A percentile compares a stretch with the other conserved stretches of the same genome.
phyloP scores from a whole-genome alignment of 2,329 filamentous ascomycete genomes.

The Cyphellophora attinorum region DNA sequence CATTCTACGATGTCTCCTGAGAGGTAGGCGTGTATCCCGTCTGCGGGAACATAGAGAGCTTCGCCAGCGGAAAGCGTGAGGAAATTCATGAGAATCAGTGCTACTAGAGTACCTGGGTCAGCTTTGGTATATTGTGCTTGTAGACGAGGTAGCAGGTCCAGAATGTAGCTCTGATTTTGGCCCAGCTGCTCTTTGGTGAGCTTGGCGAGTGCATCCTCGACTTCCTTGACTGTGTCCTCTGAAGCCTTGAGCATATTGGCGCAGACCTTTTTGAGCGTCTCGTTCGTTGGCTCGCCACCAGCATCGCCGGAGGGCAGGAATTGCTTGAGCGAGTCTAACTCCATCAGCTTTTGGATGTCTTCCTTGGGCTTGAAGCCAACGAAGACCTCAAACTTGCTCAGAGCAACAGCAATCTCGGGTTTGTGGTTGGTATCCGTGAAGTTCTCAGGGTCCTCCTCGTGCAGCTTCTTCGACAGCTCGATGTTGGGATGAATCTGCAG shows the following conservation, averaged over 20 bases:
- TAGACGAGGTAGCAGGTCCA: slow-evolving; percentile 55
- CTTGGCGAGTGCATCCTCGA: slow-evolving; percentile 42
- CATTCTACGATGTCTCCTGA: slow-evolving; percentile 68
- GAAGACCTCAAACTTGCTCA: slow-evolving; percentile 65
- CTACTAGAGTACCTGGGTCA: slow-evolving; percentile 61
- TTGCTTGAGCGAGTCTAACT: slow-evolving; percentile 41
- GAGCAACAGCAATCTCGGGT: slow-evolving; percentile 66
- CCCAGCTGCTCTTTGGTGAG: slow-evolving; percentile 41
- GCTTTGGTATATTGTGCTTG: slow-evolving; percentile 52
- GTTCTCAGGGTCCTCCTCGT: slow-evolving; percentile 52
- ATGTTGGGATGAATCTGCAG: slow-evolving; percentile 69
- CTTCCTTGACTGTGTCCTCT: slow-evolving; percentile 41
- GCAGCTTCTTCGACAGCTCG: slow-evolving; percentile 53
- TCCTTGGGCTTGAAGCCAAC: slow-evolving; percentile 61
- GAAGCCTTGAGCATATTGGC: slow-evolving; percentile 46
- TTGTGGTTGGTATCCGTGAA: slow-evolving; percentile 70
- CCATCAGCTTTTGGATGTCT: slow-evolving; percentile 50
- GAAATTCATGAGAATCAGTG: slow-evolving; percentile 66
- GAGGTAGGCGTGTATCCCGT: slow-evolving; percentile 66
- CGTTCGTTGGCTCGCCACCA: slow-evolving; percentile 43
- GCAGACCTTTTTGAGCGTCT: slow-evolving; percentile 48
- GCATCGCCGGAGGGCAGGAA: slow-evolving; percentile 37
- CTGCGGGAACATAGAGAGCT: slow-evolving; percentile 60
- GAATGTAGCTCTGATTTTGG: slow-evolving; percentile 46
- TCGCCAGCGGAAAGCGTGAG: slow-evolving; percentile 56